Evolutionary conservation across 495 filamentous ascomycete genomes (phyloP), one percentile per base, ranked within the genome.

Genomic region (Hypomontagnella monticulosa): DNA sequence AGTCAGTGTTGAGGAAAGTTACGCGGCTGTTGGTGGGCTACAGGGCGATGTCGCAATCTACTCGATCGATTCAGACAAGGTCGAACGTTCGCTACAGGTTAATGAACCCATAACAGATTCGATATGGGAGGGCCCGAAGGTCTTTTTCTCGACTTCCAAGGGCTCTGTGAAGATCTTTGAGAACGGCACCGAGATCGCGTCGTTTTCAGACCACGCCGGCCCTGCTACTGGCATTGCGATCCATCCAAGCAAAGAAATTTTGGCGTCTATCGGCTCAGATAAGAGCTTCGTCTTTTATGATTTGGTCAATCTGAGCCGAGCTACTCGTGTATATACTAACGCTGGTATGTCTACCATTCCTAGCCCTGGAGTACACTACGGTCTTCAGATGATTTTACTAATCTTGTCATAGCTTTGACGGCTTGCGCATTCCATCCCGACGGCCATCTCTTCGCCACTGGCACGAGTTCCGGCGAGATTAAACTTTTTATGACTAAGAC

Each of bases 281-380:
- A 97, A 97, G 83, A 95, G 91, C 78, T 95, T 93, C 70, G 87
- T 95, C 3, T 85, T 97, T 66, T 97, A 97, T 73, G 93, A 99
- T 73, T 75, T 97, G 57, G 75, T 83, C 27, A 84, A 80, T 7
- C 79, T 85, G 63, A 83, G 87, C 59, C 81, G 85, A 34, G 85
- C 92, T 12, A 87, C 86, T 20, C 92, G 93, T 62, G 85, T 93
- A 38, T 95, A 89, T 71, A 91, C 87, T 19, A 89, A 96, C 73
- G 83, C 89, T 61, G 84, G 93, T 96, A 88, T 75, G 91, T 79
- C 15, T 63, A 23, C 15, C 7, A 4, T 19, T 33, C 8, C 38
- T 7, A 52, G 19, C 20, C 5, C 15, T 38, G 53, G 37, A 42
- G 2, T 53, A 19, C n/a, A 43, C 0, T 11, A 7, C 14, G n/a